Conservation (phyloP, 495 filamentous ascomycete species). For the Penicillium nucicola region DNA sequence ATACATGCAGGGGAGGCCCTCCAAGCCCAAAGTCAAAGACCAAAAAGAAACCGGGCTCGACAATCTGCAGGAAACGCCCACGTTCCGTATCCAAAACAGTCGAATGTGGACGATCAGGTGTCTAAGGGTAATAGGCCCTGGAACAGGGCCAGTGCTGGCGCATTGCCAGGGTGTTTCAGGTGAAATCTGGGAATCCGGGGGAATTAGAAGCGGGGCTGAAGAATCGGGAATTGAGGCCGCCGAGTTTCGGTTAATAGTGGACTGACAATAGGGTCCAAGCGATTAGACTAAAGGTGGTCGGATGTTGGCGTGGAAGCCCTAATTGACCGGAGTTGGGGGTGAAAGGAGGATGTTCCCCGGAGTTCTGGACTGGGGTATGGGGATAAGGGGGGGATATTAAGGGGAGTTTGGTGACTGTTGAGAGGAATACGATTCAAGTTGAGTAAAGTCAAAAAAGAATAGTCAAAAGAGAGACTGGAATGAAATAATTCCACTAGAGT, state of each 20-base stretch:
- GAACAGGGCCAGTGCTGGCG: background rate
- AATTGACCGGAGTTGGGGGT: background rate
- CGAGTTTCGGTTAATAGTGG: no score
- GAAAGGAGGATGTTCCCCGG: conserved; percentile 8
- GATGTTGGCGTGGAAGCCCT: conserved; percentile 9
- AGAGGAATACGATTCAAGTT: no score
- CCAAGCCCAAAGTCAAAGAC: no score
- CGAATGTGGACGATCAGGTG: conserved; percentile 1
- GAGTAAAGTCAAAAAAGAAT: no score
- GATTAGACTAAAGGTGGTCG: background rate
- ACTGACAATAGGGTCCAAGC: no score
- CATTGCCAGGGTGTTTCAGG: background rate
- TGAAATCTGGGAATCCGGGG: background rate
- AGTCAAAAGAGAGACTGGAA: no score
- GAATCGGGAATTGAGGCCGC: no score
- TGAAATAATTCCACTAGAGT: background rate
- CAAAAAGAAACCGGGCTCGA: background rate
- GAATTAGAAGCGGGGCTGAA: no score
- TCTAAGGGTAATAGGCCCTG: background rate
- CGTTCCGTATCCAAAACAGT: conserved; percentile 16
- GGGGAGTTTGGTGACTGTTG: background rate
- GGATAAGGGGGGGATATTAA: conserved; percentile 1
- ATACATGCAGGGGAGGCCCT: no score
- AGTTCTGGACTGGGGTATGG: background rate
- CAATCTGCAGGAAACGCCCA: background rate